Base-by-base conservation (phyloP, 768 basidiomycete genomes). In the Mycena crocata region DNA sequence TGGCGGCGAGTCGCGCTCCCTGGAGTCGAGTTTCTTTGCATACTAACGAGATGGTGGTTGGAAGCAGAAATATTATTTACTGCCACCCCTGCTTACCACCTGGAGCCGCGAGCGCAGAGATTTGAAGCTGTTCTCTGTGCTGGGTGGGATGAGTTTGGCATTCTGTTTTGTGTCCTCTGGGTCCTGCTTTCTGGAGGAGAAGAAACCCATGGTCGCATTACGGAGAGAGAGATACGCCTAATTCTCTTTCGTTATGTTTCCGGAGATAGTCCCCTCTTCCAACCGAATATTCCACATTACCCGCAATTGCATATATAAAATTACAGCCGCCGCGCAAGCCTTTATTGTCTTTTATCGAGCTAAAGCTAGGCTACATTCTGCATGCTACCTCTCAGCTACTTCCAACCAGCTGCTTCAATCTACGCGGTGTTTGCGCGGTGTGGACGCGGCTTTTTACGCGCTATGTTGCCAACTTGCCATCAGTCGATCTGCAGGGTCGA, bases 171-270 rank as follows among this genome's bases (percentile, higher is more conserved):
- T 51, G 26, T 57, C 49, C 5, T 66, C 61, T 57, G 45, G 23
- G 72, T 83, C 82, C 45, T 78, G 70, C 75, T 83, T 86, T 77
- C 81, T 78, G 73, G 85, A 84, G 44, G 82, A 83, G 78, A 87
- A 86, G 72, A 87, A 84, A 44, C 85, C 85, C 86, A 87, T 87
- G 60, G 80, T 76, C 72, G 78, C 84, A 84, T 84, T 77, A 76
- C 39, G 57, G 28, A 21, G 32, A n/a, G 48, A 37, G 62, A 56
- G 50, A 60, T 30, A 50, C 51, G 51, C 51, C 51, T 52, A 62
- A 62, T 61, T 52, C 37, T n/a, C 17, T 15, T 3, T 23, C 5
- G 23, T 32, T 31, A 52, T 62, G 15, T 62, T 62, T 52, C 45
- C 46, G 30, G 58, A 23, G 19, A 50, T 42, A 26, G 30, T n/a